A percentile compares a stretch with the other conserved stretches of the same genome.
Conservation (phyloP, 192 early-diverging fungal genomes). For the Funneliformis geosporum region DNA sequence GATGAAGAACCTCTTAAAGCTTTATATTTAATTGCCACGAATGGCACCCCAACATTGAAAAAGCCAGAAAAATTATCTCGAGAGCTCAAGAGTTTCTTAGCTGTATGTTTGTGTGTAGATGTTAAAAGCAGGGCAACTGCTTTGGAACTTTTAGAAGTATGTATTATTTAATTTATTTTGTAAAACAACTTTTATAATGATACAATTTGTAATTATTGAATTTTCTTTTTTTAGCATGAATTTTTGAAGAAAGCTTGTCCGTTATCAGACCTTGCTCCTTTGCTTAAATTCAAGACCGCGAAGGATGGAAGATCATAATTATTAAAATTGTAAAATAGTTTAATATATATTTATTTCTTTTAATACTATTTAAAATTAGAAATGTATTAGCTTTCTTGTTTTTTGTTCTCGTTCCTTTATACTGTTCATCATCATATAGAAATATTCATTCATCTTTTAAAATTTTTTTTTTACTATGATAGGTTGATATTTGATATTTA, state of each 20-base stretch:
- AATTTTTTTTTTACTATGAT: background rate
- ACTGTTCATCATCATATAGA: background rate
- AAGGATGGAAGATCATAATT: constrained; percentile 34
- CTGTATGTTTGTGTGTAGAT: constrained; percentile 69
- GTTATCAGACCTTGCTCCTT: constrained; percentile 61
- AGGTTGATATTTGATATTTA: background rate
- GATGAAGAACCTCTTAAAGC: constrained; percentile 81
- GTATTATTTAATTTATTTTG: background rate
- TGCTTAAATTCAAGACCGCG: constrained; percentile 54
- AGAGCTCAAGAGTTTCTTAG: constrained; percentile 80
- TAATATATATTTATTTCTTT: background rate
- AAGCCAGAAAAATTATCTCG: constrained; percentile 73
- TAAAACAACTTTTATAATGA: background rate
- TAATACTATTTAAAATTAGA: too few relatives aligned
- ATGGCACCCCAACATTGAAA: constrained; percentile 82
- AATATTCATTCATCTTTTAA: background rate
- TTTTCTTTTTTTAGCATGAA: constrained; percentile 59
- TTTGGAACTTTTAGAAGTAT: constrained; percentile 66
- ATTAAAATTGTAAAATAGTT: background rate
- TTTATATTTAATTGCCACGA: constrained; percentile 86
- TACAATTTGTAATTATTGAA: background rate
- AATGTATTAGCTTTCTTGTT: too few relatives aligned
- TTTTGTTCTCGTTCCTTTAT: too few relatives aligned
- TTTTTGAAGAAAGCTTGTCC: constrained; percentile 68
- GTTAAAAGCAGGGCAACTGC: constrained; percentile 71